Percentiles rank a stretch among this genome's conserved stretches.
These are phyloP conservation scores for Chaetomiaceae sp. DNA, from an alignment of 2,329 filamentous ascomycete genomes.

Conservation along the genomic window DNA sequence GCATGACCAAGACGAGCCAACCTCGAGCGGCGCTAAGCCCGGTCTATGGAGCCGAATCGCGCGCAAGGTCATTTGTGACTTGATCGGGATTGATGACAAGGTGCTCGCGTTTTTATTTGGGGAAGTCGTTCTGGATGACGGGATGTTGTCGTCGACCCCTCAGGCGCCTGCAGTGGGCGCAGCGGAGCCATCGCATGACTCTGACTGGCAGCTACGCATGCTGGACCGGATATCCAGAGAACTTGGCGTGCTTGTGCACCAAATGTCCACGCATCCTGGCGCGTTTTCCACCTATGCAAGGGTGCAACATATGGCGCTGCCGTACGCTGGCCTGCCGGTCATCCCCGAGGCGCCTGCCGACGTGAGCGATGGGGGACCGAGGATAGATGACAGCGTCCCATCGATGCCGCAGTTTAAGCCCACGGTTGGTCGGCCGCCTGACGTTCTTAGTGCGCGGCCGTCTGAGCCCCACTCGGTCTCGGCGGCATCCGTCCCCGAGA, in stretches of 20 bases:
- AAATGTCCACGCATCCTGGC: conserved; percentile 75
- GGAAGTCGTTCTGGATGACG: conserved; percentile 60
- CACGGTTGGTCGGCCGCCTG: conserved; percentile 41
- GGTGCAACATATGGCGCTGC: conserved; percentile 59
- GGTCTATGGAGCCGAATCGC: conserved; percentile 79
- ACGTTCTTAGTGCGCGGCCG: conserved; percentile 33
- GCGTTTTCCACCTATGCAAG: conserved; percentile 79
- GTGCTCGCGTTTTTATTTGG: conserved; percentile 83
- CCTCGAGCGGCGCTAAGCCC: conserved; percentile 49
- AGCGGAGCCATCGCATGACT: conserved; percentile 35
- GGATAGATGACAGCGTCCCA: conserved; percentile 23
- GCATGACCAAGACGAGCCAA: conserved; percentile 47
- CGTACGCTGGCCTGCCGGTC: conserved; percentile 73
- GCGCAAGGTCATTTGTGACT: conserved; percentile 76
- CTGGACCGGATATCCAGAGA: conserved; percentile 83
- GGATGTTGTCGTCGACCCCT: conserved; percentile 46
- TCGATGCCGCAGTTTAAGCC: conserved; percentile 48
- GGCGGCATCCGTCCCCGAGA: conserved; percentile 10
- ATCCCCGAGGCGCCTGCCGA: conserved; percentile 50
- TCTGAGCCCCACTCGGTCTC: conserved; percentile 15
- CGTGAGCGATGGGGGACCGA: conserved; percentile 30
- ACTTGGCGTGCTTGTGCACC: conserved; percentile 76
- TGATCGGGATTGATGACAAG: conserved; percentile 86
- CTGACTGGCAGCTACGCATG: conserved; percentile 70
- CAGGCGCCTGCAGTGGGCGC: conserved; percentile 37